Percentiles rank a stretch among this genome's conserved stretches.
These are phyloP conservation scores for Pichia pseudocactophila DNA, from an alignment of 805 yeast species.

Conservation along the genomic window DNA sequence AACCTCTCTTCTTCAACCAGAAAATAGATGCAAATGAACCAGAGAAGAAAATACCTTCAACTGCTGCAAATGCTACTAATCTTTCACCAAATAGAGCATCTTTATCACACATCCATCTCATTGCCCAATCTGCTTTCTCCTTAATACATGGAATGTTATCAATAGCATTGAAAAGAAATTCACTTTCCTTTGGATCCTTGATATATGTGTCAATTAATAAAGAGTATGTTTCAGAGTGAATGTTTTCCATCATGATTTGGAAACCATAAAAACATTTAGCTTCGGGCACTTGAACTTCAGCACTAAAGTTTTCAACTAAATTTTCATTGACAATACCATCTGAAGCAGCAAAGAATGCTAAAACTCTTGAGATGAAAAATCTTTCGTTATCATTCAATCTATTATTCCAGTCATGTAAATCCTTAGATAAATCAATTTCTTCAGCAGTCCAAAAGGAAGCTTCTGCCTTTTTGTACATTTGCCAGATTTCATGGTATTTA, in stretches of 20 bases:
- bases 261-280: conserved; percentile 98
- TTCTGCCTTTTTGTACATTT: conserved; percentile 93
- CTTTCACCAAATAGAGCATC: conserved; percentile 91
- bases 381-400: conserved; percentile 84
- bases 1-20: conserved; percentile 98
- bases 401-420: conserved; percentile 86
- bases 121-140: conserved; percentile 98
- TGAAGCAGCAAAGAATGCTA: conserved; percentile 97
- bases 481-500: conserved; percentile 97
- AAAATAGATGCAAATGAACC: conserved; percentile 98
- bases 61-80: conserved; percentile 96
- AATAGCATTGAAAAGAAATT: conserved; percentile 86
- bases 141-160: conserved; percentile 94
- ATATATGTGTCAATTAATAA: conserved; percentile 89
- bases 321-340: conserved; percentile 98
- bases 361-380: conserved; percentile 81
- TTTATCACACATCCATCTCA: conserved; percentile 89
- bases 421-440: conserved; percentile 94
- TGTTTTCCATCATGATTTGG: conserved; percentile 99
- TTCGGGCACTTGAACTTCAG: conserved; percentile 95
- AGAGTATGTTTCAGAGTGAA: conserved; percentile 96
- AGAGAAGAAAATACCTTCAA: conserved; percentile 96
- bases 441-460: conserved; percentile 99
- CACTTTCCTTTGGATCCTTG: conserved; percentile 91
- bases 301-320: conserved; percentile 92